phyloP scores from a whole-genome alignment of 805 yeast species.

The Phaffomyces thermotolerans region DNA sequence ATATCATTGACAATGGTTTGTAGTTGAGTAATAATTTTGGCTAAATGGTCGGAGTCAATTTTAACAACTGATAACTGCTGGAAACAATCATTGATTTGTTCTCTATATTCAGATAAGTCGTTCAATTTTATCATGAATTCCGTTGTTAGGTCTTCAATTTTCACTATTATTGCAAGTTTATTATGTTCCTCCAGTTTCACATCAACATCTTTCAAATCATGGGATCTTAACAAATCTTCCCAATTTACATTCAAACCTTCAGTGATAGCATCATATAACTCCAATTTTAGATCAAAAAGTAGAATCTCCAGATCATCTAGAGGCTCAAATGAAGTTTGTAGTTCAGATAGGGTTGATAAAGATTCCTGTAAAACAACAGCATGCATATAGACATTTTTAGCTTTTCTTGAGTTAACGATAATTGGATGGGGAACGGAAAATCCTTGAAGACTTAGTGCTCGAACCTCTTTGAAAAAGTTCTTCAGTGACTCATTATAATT shows the following conservation, averaged over 20 bases:
- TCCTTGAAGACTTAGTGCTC: slow-evolving; percentile 41
- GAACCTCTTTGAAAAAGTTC: slow-evolving; percentile 44
- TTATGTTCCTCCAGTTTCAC: slow-evolving; percentile 26
- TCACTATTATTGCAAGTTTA: slow-evolving; percentile 22
- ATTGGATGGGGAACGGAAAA: slow-evolving; percentile 52
- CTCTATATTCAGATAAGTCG: slow-evolving; percentile 25
- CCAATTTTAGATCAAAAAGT: slow-evolving; percentile 28
- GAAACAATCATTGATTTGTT: slow-evolving; percentile 17
- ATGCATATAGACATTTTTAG: slow-evolving; percentile 48
- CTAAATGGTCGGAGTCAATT: slow-evolving; percentile 19
- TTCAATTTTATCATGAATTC: slow-evolving; percentile 26
- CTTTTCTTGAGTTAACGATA: slow-evolving; percentile 38
- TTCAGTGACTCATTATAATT: slow-evolving; percentile 44
- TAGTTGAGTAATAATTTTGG: slow-evolving; percentile 17
- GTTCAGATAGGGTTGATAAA: slow-evolving; percentile 31
- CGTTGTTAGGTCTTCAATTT: slow-evolving; percentile 27
- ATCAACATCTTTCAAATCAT: slow-evolving; percentile 36
- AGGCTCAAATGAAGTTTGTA: slow-evolving; percentile 25
- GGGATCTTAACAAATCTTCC: slow-evolving; percentile 43
- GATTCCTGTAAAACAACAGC: slow-evolving; percentile 50
- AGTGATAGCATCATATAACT: slow-evolving; percentile 28
- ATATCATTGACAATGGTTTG: slow-evolving; percentile 32
- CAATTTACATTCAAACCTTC: slow-evolving; percentile 39
- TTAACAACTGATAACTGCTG: slow-evolving; percentile 22
- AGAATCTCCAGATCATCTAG: slow-evolving; percentile 38